Evolutionary conservation across 2,329 filamentous ascomycete genomes (phyloP), one percentile per base, ranked within the genome.

Genomic region (Drechslerella coelobrocha): DNA sequence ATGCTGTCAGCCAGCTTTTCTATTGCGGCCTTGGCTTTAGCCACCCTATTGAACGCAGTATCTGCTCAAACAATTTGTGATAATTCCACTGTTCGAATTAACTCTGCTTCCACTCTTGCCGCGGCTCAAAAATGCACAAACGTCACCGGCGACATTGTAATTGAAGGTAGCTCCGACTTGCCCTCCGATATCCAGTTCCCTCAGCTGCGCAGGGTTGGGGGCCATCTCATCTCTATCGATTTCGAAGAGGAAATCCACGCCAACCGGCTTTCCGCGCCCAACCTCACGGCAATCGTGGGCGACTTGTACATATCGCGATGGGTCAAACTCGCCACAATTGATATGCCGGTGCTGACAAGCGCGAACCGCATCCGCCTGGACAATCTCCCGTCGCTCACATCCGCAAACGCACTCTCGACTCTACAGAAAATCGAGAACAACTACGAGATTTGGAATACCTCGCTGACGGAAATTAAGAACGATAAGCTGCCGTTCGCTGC

Each of bases 371-470:
- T 68, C 6, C 45, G 63, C 23, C 34, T 68, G 12, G 56, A 68
- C 51, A 12, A 68, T 39, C 55, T 68, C 0, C 63, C 63, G 0
- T 8, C 50, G 2, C 43, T 68, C 8, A 68, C 55, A 1, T 61
- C 50, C 19, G 63, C 63, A 12, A 68, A 56, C n/a, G 50, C 61
- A 14, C 31, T 68, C 12, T 50, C 55, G 12, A 61, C 48, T 12
- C 24, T 68, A 7, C 50, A 61, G 29, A 60, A 10, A 17, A 68
- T 68, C 24, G 50, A 68, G 14, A 68, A 61, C 24, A 68, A 68
- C 27, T 68, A 68, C 26, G 63, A 68, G 34, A 27, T 68, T 9
- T 37, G 37, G 24, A 68, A 68, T 45, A 68, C 63, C 27, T 68
- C 63, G 3, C 34, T 68, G 3, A 55, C 21, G 17, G 63, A 68